Base-by-base conservation (phyloP, 148 eudicot genomes). In the Chenopodium album region DNA sequence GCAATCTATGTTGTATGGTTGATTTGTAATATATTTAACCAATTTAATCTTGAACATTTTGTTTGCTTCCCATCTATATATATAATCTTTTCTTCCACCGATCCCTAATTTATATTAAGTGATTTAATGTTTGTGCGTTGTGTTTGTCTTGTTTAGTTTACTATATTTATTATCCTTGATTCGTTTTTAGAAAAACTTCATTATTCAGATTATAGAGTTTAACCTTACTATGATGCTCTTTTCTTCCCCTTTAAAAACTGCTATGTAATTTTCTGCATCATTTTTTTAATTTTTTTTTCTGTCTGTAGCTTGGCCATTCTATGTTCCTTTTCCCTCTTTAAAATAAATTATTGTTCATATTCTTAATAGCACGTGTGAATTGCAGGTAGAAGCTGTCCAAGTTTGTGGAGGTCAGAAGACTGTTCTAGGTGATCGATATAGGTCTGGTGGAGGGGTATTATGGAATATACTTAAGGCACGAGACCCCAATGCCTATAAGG, bases 371-470 rank as follows among this genome's bases (percentile, higher is more conserved):
- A 47, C 28, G 20, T 81, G 68, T 26, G 26, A 77, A 81, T 71
- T 81, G 79, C 85, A 93, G 97, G 99, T 95, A 76, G 92, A 91
- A 76, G 94, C 98, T 85, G 90, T 94, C 86, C 97, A 92, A 82
- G 90, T 95, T 78, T 95, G 98, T 85, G 98, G 97, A 71, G 99
- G 97, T 73, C 99, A 95, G 87, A 94, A 88, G 88, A 92, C 93
- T 78, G 86, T 86, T 78, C 90, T 88, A 85, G 99, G 95, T 17
- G 80, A 81, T 34, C 94, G 98, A 64, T 84, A 48, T 60, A 87
- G 97, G 76, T 82, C 71, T 29, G 97, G 95, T 83, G 97, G 98
- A 65, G 98, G 97, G 54, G 83, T 95, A 78, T 82, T 95, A 75
- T 95, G 99, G 98, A 91, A 85, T 75, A 87, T 96, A 72, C 90